Percentiles rank a stretch among this genome's conserved stretches.
Conservation (phyloP, 2,329 filamentous ascomycete species). For the Pseudocercospora eumusae region DNA sequence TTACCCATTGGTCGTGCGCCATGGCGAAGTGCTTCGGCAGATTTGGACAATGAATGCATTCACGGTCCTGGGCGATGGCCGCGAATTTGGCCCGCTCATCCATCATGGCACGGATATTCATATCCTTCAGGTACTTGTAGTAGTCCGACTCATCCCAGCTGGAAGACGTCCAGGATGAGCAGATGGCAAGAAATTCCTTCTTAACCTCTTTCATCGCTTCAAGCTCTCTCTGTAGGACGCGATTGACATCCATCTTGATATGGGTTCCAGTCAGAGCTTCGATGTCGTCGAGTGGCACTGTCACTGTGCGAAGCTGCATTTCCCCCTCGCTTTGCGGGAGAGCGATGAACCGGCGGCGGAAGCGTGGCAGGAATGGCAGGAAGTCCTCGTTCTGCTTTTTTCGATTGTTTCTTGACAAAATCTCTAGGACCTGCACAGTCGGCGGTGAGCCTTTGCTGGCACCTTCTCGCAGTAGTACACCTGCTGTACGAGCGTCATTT, state of each 20-base stretch:
- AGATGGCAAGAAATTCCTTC: slow-evolving; percentile 68
- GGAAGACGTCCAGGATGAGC: slow-evolving; percentile 70
- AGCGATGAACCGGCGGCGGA: slow-evolving; percentile 66
- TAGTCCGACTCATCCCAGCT: slow-evolving; percentile 86
- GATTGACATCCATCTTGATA: slow-evolving; percentile 44
- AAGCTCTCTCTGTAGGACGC: slow-evolving; percentile 43
- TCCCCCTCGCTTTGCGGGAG: slow-evolving; percentile 67
- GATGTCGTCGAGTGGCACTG: slow-evolving; percentile 74
- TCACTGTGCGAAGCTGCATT: slow-evolving; percentile 66
- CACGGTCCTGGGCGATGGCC: slow-evolving; percentile 62
- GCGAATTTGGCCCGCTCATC: slow-evolving; percentile 68
- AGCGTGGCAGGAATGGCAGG: slow-evolving; percentile 75
- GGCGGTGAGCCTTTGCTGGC: slow-evolving; percentile 66
- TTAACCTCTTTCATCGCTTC: slow-evolving; percentile 63
- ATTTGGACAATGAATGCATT: slow-evolving; percentile 68
- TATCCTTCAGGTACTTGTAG: slow-evolving; percentile 71
- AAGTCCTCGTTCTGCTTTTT: slow-evolving; percentile 79
- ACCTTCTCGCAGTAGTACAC: slow-evolving; percentile 77
- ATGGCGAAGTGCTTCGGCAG: slow-evolving; percentile 94
- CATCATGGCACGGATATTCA: slow-evolving; percentile 77
- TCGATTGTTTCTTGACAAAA: slow-evolving; percentile 62
- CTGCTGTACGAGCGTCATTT: slow-evolving; percentile 79
- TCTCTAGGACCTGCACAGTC: slow-evolving; percentile 74
- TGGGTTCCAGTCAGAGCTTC: slow-evolving; percentile 78
- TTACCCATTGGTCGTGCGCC: slow-evolving; percentile 95